phyloP scores from a whole-genome alignment of 208 protist genomes.

The Kentomonas sorsogonicus region DNA sequence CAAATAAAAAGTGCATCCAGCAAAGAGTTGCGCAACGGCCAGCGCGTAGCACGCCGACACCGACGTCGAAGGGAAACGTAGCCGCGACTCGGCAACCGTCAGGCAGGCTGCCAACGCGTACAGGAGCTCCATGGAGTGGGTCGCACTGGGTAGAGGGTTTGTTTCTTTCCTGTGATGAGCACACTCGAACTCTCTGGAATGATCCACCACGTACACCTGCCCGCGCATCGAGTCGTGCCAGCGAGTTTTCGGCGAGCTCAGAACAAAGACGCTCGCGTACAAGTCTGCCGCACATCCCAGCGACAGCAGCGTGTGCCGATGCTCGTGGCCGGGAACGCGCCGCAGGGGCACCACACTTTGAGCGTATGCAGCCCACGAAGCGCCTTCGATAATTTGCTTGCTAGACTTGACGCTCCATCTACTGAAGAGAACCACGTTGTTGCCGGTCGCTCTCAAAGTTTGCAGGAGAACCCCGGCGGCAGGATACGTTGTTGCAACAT shows the following conservation, averaged over 20 bases:
- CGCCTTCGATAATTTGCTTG: slow-evolving; percentile 24
- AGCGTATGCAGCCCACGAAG: slow-evolving; percentile 43
- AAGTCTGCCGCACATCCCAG: slow-evolving; percentile 25
- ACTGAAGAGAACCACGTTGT: slow-evolving; percentile 43
- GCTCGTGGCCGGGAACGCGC: slow-evolving; percentile 21
- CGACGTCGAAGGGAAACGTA: slow-evolving; percentile 60
- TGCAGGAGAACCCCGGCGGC: slow-evolving; percentile 59
- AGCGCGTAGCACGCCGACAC: too few species aligned
- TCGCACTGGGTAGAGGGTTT: background rate
- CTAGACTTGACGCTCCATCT: slow-evolving; percentile 42
- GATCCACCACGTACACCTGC: slow-evolving; percentile 44
- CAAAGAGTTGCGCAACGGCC: too few species aligned
- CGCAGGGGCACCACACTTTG: slow-evolving; percentile 30
- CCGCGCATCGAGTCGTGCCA: slow-evolving; percentile 38
- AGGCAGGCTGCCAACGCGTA: slow-evolving; percentile 58
- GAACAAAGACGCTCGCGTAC: slow-evolving; percentile 41
- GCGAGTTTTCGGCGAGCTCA: background rate
- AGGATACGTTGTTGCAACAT: slow-evolving; percentile 41
- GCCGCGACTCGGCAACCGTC: slow-evolving; percentile 49
- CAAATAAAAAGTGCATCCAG: too few species aligned
- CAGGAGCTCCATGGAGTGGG: slow-evolving; percentile 56
- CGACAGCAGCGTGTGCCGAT: slow-evolving; percentile 29
- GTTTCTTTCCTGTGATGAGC: too few species aligned
- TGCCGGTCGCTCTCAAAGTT: slow-evolving; percentile 47
- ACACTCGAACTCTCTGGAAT: slow-evolving; percentile 11